Evolutionary conservation across 2,329 filamentous ascomycete genomes (phyloP).

Genomic region (Colletotrichum eleusines): DNA sequence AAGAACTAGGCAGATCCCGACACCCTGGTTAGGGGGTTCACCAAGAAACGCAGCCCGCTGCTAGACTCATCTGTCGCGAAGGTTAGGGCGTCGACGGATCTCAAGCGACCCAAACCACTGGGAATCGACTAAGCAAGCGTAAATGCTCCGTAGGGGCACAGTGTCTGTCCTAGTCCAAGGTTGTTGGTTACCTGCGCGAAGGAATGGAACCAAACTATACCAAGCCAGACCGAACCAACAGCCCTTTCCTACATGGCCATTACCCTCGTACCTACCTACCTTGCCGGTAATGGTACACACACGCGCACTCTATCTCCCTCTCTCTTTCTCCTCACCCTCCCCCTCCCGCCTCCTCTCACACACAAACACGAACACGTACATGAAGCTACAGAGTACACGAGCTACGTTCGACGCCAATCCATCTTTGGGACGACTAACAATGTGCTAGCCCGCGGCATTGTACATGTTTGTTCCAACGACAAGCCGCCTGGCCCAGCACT

Average conservation of each 20-base stretch:
- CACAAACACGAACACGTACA: neutral
- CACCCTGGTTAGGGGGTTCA: slow-evolving; percentile 43
- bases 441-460: slow-evolving; percentile 20
- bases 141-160: slow-evolving; percentile 42
- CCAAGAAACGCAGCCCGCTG: slow-evolving; percentile 42
- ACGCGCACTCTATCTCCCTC: neutral
- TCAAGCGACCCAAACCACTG: slow-evolving; percentile 43
- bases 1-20: slow-evolving; percentile 41
- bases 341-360: neutral
- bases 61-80: slow-evolving; percentile 43
- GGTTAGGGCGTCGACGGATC: slow-evolving; percentile 43
- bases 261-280: slow-evolving; percentile 15
- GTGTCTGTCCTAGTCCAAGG: slow-evolving; percentile 31
- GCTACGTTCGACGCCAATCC: slow-evolving; percentile 12
- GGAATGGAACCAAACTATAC: slow-evolving; percentile 25
- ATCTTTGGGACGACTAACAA: slow-evolving; percentile 25
- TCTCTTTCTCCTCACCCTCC: neutral
- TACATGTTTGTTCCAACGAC: slow-evolving; percentile 40
- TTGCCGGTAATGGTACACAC: neutral
- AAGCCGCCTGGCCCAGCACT: slow-evolving; percentile 1
- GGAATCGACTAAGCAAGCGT: slow-evolving; percentile 43
- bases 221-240: slow-evolving; percentile 33
- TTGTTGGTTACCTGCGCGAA: slow-evolving; percentile 30
- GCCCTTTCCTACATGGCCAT: slow-evolving; percentile 22
- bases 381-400: neutral